Percentiles rank a stretch among this genome's conserved stretches.
These are phyloP conservation scores for Colletotrichum sp. DNA, from an alignment of 2,329 filamentous ascomycete species.

Conservation along the genomic window DNA sequence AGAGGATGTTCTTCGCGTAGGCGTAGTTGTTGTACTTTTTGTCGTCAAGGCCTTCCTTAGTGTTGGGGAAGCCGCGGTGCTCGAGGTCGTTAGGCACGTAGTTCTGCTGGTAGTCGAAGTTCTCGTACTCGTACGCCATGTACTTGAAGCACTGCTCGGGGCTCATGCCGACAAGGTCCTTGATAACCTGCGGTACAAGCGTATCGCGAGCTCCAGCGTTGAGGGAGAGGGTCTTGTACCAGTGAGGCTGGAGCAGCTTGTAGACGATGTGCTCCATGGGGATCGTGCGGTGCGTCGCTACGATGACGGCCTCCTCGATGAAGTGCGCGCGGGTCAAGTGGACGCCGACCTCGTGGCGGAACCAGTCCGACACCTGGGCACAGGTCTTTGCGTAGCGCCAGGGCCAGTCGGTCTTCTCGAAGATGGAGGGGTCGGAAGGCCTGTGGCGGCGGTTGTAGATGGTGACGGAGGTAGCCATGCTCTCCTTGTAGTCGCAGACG, in stretches of 20 bases:
- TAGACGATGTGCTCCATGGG: conserved; percentile 47
- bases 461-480: conserved; percentile 40
- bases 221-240: conserved; percentile 54
- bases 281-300: conserved; percentile 47
- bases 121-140: conserved; percentile 43
- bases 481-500: conserved; percentile 48
- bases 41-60: conserved; percentile 32
- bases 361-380: conserved; percentile 52
- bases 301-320: conserved; percentile 53
- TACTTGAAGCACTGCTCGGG: conserved; percentile 39
- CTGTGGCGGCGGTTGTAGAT: conserved; percentile 52
- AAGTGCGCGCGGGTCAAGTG: conserved; percentile 51
- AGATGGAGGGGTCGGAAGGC: conserved; percentile 29
- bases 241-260: conserved; percentile 49
- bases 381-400: conserved; percentile 59
- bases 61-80: conserved; percentile 45
- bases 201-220: conserved; percentile 50
- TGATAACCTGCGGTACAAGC: conserved; percentile 49
- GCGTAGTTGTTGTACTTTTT: conserved; percentile 51
- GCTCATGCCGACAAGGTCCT: conserved; percentile 44
- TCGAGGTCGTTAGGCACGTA: conserved; percentile 52
- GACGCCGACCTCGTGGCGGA: conserved; percentile 49
- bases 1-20: conserved; percentile 49
- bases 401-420: conserved; percentile 50
- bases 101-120: conserved; percentile 46